These are phyloP conservation scores for Petunia hybrid DNA, from an alignment of 305 asterid species.

Conservation along the genomic window DNA sequence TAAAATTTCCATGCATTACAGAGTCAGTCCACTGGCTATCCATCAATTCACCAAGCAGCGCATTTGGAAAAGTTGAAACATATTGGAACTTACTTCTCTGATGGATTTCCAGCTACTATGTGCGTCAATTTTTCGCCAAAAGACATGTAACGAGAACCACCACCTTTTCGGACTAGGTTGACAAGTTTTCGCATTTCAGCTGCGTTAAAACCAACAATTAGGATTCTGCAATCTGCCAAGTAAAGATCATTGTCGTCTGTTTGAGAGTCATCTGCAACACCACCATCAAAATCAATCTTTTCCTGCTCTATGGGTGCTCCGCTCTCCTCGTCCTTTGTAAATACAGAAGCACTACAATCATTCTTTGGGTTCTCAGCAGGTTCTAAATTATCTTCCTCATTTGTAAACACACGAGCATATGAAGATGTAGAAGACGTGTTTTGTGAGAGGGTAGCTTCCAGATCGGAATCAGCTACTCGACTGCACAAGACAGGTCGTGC, in stretches of 20 bases:
- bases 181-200: constrained; percentile 85
- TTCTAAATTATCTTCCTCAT: constrained; percentile 47
- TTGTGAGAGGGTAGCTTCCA: constrained; percentile 49
- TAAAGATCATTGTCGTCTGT: constrained; percentile 83
- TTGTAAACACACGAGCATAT: constrained; percentile 44
- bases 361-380: constrained; percentile 50
- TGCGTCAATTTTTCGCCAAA: constrained; percentile 85
- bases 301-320: constrained; percentile 53
- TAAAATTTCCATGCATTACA: constrained; percentile 8
- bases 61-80: background rate
- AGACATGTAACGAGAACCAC: constrained; percentile 95
- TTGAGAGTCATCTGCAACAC: constrained; percentile 87
- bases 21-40: background rate
- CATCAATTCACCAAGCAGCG: background rate
- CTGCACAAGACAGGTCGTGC: constrained; percentile 51
- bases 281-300: constrained; percentile 50
- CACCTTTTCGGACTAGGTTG: constrained; percentile 91
- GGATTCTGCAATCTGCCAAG: constrained; percentile 90
- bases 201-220: constrained; percentile 85
- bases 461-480: constrained; percentile 58
- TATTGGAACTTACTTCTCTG: constrained; percentile 67
- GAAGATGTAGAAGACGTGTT: constrained; percentile 47
- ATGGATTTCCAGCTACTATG: constrained; percentile 85
- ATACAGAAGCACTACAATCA: constrained; percentile 42
- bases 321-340: constrained; percentile 44